Base-by-base conservation (phyloP, 2,329 filamentous ascomycete species). In the Botrytis tulipae region DNA sequence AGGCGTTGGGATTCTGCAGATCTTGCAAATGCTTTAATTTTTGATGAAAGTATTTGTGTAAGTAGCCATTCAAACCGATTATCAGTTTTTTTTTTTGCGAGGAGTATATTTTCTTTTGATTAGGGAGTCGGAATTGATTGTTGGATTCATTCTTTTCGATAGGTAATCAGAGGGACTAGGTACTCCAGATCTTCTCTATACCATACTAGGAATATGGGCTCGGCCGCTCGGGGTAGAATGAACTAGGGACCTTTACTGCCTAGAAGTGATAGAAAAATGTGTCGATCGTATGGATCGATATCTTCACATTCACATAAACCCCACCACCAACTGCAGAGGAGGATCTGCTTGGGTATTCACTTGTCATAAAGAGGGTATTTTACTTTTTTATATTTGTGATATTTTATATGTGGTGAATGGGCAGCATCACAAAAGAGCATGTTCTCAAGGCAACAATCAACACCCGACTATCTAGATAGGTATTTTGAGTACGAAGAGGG, bases 101-200 rank as follows among this genome's bases (percentile, higher is more conserved):
- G 16, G 63, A 48, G 44, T 48, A 37, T 66, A 48, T 48, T 66
- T 66, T 66, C 63, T 66, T 66, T 48, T 66, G 29, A n/a, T 48
- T 66, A n/a, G 63, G 44, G 29, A 66, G 63, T 35, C 46, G 63
- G 10, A 35, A 35, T 48, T 66, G 20, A 48, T 25, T 46, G n/a
- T 29, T 29, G 14, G n/a, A 29, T 57, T 57, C 51, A 29, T 57
- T 29, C 51, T 57, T 57, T 57, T 57, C 51, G 51, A 57, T 57
- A 57, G 51, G 51, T 29, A 57, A 57, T 57, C 51, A 16, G n/a
- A 29, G 16, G 51, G 51, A 57, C 51, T 57, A 29, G 51, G 51
- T 57, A 29, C 51, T 57, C 51, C 51, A 9, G 51, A 57, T 57
- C 51, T 57, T 29, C 51, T 29, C n/a, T 32, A 14, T 18, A 6